phyloP scores from a whole-genome alignment of 805 yeast species.

The Zygosaccharomyces gambellarensis region DNA sequence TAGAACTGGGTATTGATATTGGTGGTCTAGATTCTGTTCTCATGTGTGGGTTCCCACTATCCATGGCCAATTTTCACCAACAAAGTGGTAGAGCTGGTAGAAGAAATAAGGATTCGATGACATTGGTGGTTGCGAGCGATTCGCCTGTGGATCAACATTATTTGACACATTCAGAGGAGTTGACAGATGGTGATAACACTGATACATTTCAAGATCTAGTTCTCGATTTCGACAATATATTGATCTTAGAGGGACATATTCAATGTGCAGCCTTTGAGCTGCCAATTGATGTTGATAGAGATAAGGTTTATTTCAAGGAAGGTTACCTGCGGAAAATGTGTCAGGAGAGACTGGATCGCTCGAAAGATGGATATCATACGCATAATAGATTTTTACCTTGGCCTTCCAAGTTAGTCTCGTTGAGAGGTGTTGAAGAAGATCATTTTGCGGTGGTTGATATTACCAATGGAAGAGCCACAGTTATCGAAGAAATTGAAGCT shows the following conservation, averaged over 20 bases:
- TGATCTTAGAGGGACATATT: constrained; percentile 73
- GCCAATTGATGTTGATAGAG: constrained; percentile 55
- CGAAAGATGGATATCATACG: constrained; percentile 49
- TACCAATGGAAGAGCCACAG: constrained; percentile 67
- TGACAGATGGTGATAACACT: constrained; percentile 39
- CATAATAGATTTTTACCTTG: constrained; percentile 64
- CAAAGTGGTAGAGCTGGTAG: constrained; percentile 98
- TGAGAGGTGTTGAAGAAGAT: constrained; percentile 79
- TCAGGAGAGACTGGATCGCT: constrained; percentile 38
- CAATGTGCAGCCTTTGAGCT: constrained; percentile 93
- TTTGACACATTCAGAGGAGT: constrained; percentile 45
- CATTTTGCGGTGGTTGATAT: constrained; percentile 85
- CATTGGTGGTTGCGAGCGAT: constrained; percentile 75
- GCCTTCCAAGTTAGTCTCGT: constrained; percentile 71
- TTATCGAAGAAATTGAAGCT: constrained; percentile 86
- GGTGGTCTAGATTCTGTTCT: constrained; percentile 89
- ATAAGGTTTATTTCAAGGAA: constrained; percentile 49
- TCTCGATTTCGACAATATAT: constrained; percentile 53
- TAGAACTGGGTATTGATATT: constrained; percentile 93
- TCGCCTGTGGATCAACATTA: constrained; percentile 85
- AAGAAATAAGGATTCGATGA: constrained; percentile 76
- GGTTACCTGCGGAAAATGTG: constrained; percentile 35
- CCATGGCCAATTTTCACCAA: constrained; percentile 84
- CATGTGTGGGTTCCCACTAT: constrained; percentile 87
- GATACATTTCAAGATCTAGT: constrained; percentile 56